Conservation (phyloP, 2,329 filamentous ascomycete genomes). For the Tolypocladium sp. region DNA sequence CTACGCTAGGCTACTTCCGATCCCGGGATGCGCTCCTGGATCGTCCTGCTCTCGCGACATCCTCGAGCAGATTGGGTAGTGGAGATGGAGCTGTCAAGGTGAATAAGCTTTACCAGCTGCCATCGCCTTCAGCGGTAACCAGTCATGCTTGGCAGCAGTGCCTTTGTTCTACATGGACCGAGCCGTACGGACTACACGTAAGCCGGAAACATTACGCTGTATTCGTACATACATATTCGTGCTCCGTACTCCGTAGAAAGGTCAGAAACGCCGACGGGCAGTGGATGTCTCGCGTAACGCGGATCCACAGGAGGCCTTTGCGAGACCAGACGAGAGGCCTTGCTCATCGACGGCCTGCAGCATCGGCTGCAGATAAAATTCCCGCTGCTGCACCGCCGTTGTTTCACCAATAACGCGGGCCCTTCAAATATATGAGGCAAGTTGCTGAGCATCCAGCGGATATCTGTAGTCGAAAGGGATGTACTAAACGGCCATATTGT, state of each 20-base stretch:
- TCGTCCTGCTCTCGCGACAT: too few species aligned
- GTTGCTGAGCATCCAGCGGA: background rate
- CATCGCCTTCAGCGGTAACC: too few species aligned
- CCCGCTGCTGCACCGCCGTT: background rate
- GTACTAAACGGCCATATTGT: too few species aligned
- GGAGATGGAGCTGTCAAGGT: too few species aligned
- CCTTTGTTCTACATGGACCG: too few species aligned
- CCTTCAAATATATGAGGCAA: background rate
- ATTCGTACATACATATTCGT: too few species aligned
- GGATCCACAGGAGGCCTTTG: background rate
- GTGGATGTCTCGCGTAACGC: background rate
- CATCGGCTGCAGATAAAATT: background rate
- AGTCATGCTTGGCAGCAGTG: background rate
- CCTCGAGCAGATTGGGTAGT: too few species aligned
- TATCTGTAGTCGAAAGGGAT: background rate
- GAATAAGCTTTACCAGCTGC: too few species aligned
- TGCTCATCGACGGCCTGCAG: background rate
- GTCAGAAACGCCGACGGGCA: background rate
- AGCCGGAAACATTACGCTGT: background rate
- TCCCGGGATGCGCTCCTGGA: too few species aligned
- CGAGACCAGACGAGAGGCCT: background rate
- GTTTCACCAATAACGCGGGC: background rate
- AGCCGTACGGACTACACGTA: background rate
- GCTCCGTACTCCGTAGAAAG: background rate
- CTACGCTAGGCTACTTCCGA: too few species aligned